Conservation (phyloP, 768 basidiomycete species). For the Sarcodon aspratus region DNA sequence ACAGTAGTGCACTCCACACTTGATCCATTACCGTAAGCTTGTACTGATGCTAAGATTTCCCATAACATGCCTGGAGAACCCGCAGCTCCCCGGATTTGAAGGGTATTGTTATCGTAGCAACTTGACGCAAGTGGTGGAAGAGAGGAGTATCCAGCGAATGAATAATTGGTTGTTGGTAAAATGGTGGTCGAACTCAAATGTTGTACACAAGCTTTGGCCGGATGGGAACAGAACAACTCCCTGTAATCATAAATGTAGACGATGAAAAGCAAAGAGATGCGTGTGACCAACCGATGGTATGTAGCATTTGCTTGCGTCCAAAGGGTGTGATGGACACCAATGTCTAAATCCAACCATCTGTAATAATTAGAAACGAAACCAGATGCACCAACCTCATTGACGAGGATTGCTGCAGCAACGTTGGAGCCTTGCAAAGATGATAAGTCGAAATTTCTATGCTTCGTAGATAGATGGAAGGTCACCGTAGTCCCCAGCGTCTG, state of each 20-base stretch:
- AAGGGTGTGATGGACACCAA: constrained; percentile 40
- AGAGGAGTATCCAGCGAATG: constrained; percentile 26
- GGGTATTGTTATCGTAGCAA: constrained; percentile 43
- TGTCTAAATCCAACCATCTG: constrained; percentile 63
- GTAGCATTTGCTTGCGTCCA: constrained; percentile 44
- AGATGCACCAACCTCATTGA: constrained; percentile 32
- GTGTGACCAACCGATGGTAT: constrained; percentile 35
- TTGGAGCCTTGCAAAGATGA: constrained; percentile 44
- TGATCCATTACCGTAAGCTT: constrained; percentile 14
- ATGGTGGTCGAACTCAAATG: constrained; percentile 29
- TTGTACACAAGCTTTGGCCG: constrained; percentile 48
- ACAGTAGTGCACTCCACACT: constrained; percentile 20
- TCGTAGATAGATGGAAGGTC: constrained; percentile 5
- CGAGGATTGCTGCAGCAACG: constrained; percentile 49
- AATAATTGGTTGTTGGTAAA: constrained; percentile 31
- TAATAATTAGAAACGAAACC: constrained; percentile 28
- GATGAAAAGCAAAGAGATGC: neutral
- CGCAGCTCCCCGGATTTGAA: constrained; percentile 41
- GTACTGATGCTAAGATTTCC: constrained; percentile 46
- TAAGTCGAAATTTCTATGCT: neutral
- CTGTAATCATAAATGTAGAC: constrained; percentile 12
- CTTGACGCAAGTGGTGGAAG: constrained; percentile 49
- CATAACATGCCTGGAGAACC: constrained; percentile 54
- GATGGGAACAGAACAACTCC: constrained; percentile 59
- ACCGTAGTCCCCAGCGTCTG: constrained; percentile 54